phyloP scores from a whole-genome alignment of 192 early-diverging fungal species.

The Coemansia sp. region DNA sequence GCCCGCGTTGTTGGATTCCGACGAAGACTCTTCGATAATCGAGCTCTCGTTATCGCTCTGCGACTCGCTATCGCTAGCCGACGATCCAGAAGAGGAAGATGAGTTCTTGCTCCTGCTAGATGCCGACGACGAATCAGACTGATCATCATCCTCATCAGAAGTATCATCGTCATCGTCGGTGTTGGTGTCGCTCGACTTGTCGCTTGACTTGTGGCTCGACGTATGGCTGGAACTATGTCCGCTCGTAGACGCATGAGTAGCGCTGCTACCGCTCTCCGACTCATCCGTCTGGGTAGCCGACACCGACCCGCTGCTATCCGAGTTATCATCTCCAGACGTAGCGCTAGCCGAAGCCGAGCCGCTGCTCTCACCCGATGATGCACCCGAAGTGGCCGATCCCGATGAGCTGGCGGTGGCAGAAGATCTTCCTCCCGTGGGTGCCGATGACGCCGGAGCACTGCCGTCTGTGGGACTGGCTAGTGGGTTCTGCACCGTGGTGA shows the following conservation, averaged over 20 bases:
- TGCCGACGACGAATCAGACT: not conserved
- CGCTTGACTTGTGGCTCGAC: not conserved
- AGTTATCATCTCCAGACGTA: not conserved
- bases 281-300: not conserved
- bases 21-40: conserved; percentile 5
- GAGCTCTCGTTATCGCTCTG: not conserved
- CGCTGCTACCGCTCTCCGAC: not conserved
- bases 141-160: not conserved
- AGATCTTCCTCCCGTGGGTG: not conserved
- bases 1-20: not conserved
- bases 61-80: no score
- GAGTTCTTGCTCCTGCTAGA: not conserved
- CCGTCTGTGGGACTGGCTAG: not conserved
- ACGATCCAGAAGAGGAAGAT: not conserved
- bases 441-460: not conserved
- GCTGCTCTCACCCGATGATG: not conserved
- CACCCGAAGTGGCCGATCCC: not conserved
- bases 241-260: not conserved
- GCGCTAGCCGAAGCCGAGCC: not conserved
- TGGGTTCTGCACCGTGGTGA: conserved; percentile 5
- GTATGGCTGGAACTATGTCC: not conserved
- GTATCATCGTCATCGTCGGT: not conserved
- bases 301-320: not conserved
- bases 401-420: not conserved
- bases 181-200: no score